Evolutionary conservation across 257 asterid genomes (phyloP).

Genomic region (Solanum ossicruentum): DNA sequence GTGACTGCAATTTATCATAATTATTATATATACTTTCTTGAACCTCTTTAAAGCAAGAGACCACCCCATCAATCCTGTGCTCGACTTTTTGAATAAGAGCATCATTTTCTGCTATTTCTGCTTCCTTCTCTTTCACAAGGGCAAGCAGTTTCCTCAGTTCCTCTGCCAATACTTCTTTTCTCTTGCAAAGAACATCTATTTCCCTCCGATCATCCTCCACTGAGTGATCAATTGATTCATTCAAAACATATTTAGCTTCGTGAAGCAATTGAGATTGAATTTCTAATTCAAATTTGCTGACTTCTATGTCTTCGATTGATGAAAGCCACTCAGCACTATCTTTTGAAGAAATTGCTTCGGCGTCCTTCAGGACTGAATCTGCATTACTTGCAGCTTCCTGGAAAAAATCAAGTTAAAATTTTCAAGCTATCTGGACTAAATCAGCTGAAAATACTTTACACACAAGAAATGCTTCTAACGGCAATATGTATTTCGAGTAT

Average conservation of each 20-base stretch:
- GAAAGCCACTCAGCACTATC: constrained; percentile 21
- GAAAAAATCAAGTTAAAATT: neutral
- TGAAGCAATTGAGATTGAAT: constrained; percentile 25
- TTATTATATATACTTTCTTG: constrained; percentile 11
- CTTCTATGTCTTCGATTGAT: constrained; percentile 21
- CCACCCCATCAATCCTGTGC: constrained; percentile 12
- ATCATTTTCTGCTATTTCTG: constrained; percentile 31
- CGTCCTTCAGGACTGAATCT: constrained; percentile 18
- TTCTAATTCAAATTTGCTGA: constrained; percentile 21
- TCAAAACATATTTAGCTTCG: constrained; percentile 13
- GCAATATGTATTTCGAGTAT: neutral
- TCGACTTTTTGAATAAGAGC: constrained; percentile 21
- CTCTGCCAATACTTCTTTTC: constrained; percentile 18
- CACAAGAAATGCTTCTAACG: neutral
- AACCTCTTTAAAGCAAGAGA: constrained; percentile 15
- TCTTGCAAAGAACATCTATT: constrained; percentile 19
- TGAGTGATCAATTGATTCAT: constrained; percentile 14
- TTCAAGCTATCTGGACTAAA: neutral
- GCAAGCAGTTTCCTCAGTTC: constrained; percentile 26
- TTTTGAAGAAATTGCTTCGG: constrained; percentile 16
- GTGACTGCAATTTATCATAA: constrained; percentile 15
- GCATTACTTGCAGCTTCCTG: constrained; percentile 35
- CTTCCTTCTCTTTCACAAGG: constrained; percentile 34
- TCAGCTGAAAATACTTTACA: neutral
- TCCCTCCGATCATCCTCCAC: constrained; percentile 26